Percentiles rank a stretch among this genome's conserved stretches.
phyloP scores from a whole-genome alignment of 148 eudicot species.

The Hydrangea macrophylla region DNA sequence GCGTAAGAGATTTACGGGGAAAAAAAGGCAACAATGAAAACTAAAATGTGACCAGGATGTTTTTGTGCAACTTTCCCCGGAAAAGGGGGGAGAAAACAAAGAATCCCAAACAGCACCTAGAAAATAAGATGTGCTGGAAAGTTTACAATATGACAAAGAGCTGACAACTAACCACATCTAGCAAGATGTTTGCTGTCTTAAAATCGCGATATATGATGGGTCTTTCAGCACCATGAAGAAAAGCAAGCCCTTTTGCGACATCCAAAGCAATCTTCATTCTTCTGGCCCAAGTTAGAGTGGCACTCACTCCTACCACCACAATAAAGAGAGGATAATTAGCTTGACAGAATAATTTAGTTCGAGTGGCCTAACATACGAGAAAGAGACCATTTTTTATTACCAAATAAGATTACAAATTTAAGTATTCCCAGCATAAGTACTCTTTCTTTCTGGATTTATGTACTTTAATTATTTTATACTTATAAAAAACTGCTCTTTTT shows the following conservation, averaged over 20 bases:
- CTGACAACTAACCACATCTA: conserved; percentile 57
- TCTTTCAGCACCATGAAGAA: conserved; percentile 70
- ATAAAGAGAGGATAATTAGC: conserved; percentile 7
- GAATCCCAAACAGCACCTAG: background rate
- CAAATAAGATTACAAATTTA: background rate
- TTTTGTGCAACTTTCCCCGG: background rate
- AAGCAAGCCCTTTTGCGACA: conserved; percentile 86
- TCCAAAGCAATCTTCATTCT: conserved; percentile 76
- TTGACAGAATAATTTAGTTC: background rate
- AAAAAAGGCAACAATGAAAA: background rate
- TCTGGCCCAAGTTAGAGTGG: conserved; percentile 74
- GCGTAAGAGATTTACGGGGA: background rate
- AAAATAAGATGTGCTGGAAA: background rate
- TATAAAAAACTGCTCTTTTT: no score
- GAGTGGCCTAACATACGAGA: background rate
- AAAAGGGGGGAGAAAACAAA: background rate
- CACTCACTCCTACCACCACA: conserved; percentile 50
- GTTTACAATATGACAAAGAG: background rate
- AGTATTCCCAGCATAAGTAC: background rate
- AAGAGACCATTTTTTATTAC: background rate
- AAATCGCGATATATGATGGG: conserved; percentile 80
- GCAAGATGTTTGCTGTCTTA: conserved; percentile 81
- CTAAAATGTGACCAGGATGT: background rate
- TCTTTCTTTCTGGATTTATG: background rate
- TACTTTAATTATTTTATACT: background rate